These are phyloP conservation scores for Thelonectria rubi DNA, from an alignment of 2,329 filamentous ascomycete genomes.

Conservation along the genomic window DNA sequence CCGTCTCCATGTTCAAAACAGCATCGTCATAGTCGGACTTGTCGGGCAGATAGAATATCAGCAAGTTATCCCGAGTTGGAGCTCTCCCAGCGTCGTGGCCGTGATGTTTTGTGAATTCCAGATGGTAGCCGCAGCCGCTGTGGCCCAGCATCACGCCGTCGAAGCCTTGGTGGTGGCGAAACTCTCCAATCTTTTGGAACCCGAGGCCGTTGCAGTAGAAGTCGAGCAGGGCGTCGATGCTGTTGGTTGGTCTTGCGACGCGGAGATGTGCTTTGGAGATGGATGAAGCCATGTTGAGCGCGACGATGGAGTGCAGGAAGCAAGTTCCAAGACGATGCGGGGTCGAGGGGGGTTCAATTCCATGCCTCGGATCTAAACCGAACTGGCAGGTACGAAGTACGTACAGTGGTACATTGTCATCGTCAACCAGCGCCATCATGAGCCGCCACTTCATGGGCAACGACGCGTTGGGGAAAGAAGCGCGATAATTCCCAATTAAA, in stretches of 20 bases:
- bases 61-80: conserved; percentile 54
- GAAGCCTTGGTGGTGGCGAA: conserved; percentile 50
- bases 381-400: no score
- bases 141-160: conserved; percentile 55
- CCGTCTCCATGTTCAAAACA: conserved; percentile 46
- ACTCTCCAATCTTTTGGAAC: conserved; percentile 48
- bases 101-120: conserved; percentile 52
- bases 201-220: conserved; percentile 55
- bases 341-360: no score
- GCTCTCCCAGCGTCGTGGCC: conserved; percentile 48
- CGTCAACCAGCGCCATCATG: no score
- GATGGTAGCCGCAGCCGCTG: conserved; percentile 49
- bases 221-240: conserved; percentile 49
- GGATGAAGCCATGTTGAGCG: background rate
- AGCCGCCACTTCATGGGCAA: no score
- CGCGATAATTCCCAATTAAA: no score
- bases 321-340: no score
- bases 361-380: no score
- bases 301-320: no score
- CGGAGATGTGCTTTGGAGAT: conserved; percentile 46
- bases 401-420: no score
- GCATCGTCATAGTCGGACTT: conserved; percentile 41
- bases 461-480: no score
- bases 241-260: conserved; percentile 53
- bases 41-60: conserved; percentile 55